Percentiles rank a stretch among this genome's conserved stretches.
Evolutionary conservation across 1,139 yeast species (phyloP).

Genomic region (Diutina siamensis): DNA sequence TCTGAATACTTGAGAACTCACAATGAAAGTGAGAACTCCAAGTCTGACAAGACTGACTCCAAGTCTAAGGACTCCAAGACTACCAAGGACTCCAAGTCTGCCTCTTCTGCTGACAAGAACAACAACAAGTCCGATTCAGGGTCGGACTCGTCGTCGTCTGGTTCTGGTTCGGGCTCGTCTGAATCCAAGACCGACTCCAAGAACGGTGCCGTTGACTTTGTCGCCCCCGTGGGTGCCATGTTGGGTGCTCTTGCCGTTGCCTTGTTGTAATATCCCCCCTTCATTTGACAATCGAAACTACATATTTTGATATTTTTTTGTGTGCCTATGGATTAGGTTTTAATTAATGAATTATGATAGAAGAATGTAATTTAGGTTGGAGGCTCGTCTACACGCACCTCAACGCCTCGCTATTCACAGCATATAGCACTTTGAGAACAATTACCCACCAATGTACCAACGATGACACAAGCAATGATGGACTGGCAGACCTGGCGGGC

Average conservation of each 20-base stretch:
- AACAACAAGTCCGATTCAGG: not conserved
- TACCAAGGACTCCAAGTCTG: not conserved
- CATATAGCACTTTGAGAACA: too few relatives aligned
- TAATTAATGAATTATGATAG: not conserved
- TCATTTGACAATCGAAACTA: not conserved
- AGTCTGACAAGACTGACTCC: not conserved
- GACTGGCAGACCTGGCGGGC: too few relatives aligned
- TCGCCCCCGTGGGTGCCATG: conserved; percentile 5
- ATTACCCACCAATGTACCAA: too few relatives aligned
- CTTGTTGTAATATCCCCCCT: conserved; percentile 1
- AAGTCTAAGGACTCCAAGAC: not conserved
- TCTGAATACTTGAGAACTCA: conserved; percentile 4
- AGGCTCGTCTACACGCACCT: too few relatives aligned
- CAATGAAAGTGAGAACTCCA: conserved; percentile 1
- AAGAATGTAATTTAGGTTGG: too few relatives aligned
- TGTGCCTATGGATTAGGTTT: not conserved
- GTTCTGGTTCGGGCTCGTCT: not conserved
- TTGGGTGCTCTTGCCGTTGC: conserved; percentile 6
- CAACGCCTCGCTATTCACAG: too few relatives aligned
- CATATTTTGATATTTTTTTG: not conserved
- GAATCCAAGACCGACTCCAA: not conserved
- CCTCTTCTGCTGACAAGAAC: not conserved
- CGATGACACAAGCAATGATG: too few relatives aligned
- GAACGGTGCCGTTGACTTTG: not conserved
- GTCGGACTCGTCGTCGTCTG: not conserved